phyloP scores from a whole-genome alignment of 805 yeast genomes.

The Cyberlindnera euphorbiiphila region DNA sequence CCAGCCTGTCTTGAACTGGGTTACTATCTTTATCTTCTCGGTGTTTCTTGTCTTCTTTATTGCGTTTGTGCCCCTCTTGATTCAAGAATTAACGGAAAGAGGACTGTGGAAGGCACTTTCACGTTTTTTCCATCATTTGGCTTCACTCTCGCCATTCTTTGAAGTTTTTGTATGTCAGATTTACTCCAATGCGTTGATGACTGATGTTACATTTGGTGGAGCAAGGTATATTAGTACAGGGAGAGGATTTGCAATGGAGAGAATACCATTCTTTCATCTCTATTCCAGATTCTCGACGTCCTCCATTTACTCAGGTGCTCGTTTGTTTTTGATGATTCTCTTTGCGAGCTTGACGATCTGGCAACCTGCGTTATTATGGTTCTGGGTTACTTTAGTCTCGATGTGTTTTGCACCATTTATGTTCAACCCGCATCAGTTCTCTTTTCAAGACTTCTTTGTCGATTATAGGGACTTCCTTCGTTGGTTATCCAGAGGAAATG shows the following conservation, averaged over 20 bases:
- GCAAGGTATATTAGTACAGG: conserved; percentile 93
- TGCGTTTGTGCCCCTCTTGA: conserved; percentile 80
- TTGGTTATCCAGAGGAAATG: conserved; percentile 83
- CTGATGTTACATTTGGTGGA: conserved; percentile 84
- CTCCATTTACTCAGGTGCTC: conserved; percentile 76
- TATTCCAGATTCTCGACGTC: conserved; percentile 74
- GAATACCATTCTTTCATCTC: conserved; percentile 66
- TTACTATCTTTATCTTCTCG: conserved; percentile 79
- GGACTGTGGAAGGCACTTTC: conserved; percentile 72
- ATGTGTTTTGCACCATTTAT: conserved; percentile 68
- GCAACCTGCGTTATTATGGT: conserved; percentile 70
- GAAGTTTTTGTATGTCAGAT: conserved; percentile 96
- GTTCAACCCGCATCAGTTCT: conserved; percentile 75
- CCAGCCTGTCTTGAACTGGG: conserved; percentile 87
- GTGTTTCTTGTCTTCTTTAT: conserved; percentile 91
- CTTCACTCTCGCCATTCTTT: conserved; percentile 83
- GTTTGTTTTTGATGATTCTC: conserved; percentile 61
- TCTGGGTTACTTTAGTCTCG: conserved; percentile 68
- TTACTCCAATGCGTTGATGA: conserved; percentile 72
- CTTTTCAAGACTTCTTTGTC: conserved; percentile 62
- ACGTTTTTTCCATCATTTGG: conserved; percentile 70
- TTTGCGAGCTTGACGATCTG: conserved; percentile 80
- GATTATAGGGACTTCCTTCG: conserved; percentile 61
- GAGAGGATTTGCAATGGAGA: conserved; percentile 85
- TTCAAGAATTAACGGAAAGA: conserved; percentile 85